phyloP scores from a whole-genome alignment of 768 basidiomycete species.

The Tylopilus intermedius region DNA sequence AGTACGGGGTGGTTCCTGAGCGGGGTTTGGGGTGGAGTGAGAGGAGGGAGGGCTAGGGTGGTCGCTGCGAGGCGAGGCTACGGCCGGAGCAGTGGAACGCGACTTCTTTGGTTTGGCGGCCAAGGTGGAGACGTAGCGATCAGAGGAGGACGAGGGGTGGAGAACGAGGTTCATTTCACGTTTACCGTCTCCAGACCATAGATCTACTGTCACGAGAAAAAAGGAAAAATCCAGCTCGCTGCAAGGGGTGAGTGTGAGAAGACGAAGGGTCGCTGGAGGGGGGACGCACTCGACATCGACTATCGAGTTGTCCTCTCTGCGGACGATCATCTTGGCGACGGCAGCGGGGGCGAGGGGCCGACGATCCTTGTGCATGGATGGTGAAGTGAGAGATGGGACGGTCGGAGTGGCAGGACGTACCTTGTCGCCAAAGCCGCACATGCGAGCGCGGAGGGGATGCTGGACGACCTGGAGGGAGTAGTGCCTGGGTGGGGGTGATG shows the following conservation, averaged over 20 bases:
- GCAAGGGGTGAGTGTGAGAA: constrained; percentile 4
- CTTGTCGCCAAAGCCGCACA: constrained; percentile 97
- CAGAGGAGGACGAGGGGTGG: constrained; percentile 69
- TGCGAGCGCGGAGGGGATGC: constrained; percentile 83
- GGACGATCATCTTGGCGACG: constrained; percentile 77
- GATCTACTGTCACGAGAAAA: constrained; percentile 87
- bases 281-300: constrained; percentile 71
- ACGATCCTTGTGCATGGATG: constrained; percentile 59
- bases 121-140: constrained; percentile 58
- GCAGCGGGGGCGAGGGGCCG: constrained; percentile 89
- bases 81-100: constrained; percentile 31
- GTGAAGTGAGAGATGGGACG: constrained; percentile 8
- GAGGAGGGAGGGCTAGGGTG: constrained; percentile 46
- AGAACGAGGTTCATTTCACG: constrained; percentile 86
- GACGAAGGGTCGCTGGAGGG: neutral
- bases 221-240: constrained; percentile 86
- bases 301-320: constrained; percentile 57
- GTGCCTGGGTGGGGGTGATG: constrained; percentile 43
- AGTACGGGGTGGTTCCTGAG: constrained; percentile 32
- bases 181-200: constrained; percentile 81
- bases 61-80: constrained; percentile 29
- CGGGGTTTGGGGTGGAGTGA: constrained; percentile 45
- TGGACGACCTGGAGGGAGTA: constrained; percentile 85
- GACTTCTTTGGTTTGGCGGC: constrained; percentile 34
- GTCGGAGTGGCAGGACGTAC: constrained; percentile 38